Base-by-base conservation (phyloP, 257 asterid species). In the Echium plantagineum region DNA sequence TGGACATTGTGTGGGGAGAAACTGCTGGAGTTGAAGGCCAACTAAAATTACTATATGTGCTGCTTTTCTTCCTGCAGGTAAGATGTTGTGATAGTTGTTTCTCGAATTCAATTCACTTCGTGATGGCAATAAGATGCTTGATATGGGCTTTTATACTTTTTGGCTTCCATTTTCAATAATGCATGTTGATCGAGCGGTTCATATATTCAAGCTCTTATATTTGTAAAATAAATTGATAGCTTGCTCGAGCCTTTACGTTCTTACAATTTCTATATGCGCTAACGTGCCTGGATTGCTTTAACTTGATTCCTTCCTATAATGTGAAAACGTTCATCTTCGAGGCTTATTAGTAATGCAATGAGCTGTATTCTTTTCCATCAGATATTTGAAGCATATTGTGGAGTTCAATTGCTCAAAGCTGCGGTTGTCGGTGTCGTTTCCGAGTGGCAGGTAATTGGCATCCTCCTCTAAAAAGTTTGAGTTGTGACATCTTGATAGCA, bases 1-100 rank as follows among this genome's bases (percentile, higher is more conserved):
- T 90, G 96, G 98, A 90, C 69, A 96, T 90, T 65, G 98, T 90
- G 55, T 87, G 96, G 94, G 98, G 98, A 65, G 98, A 90, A 74
- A 87, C 98, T 31, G 91, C 96, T 65, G 98, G 95, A 66, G 98
- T 90, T 60, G 84, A 79, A 76, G 98, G 98, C 52, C 98, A 90
- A 76, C 67, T 90, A 64, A 73, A 83, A 81, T 62, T 85, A 63
- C 69, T 90, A 46, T 87, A 79, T 71, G 94, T 89, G 61, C 69
- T 90, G 62, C 85, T 90, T 55, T 87, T 90, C 46, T 51, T 83
- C 65, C 78, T 87, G 73, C 97, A 90, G 96, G 97, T 89, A 67
- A 54, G 22, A 24, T 48, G 35, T 63, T 48, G 62, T 8, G 21
- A 28, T 18, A 20, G 15, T 22, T 20, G 59, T 55, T 55, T 20